Base-by-base conservation (phyloP, 148 eudicot genomes). In the Beta vulgaris region DNA sequence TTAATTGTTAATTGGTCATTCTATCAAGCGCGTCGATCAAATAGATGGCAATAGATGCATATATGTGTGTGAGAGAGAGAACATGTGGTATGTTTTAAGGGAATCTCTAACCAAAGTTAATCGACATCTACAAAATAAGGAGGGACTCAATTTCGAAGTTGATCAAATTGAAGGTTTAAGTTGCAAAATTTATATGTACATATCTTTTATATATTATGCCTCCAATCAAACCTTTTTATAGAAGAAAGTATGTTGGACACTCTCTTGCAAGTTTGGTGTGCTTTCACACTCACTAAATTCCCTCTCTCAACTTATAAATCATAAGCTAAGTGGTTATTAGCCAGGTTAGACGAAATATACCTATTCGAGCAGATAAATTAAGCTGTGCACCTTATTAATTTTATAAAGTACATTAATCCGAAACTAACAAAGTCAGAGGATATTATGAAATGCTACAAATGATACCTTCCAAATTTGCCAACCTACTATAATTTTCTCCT, bases 351-450 rank as follows among this genome's bases (percentile, higher is more conserved):
- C 69, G 57, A 12, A 66, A 76, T 55, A 39, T 64, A 65, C 55
- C 77, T 64, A 64, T 75, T 75, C 49, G 62, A 58, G 77, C 77
- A 75, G 53, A 75, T 34, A 68, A 67, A 55, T 66, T 76, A 67
- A 67, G 78, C 73, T 68, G 65, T 76, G 39, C 58, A 62, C 77
- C 39, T 34, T 21, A 71, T 70, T 25, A 68, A 18, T 55, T n/a
- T 15, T 23, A 55, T 55, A 55, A n/a, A 21, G 2, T 18, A 53
- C n/a, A 19, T 53, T 19, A 2, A 53, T 23, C 25, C 26, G 25
- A 6, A 53, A 19, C 7, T 53, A n/a, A 19, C 10, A 43, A 43
- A 43, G 13, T 43, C 2, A 43, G 48, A 43, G 48, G 2, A 13
- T 6, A 43, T 43, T 2, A 43, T n/a, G n/a, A n/a, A n/a, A n/a